Evolutionary conservation across 192 early-diverging fungal genomes (phyloP).

Genomic region (Coemansia sp.): DNA sequence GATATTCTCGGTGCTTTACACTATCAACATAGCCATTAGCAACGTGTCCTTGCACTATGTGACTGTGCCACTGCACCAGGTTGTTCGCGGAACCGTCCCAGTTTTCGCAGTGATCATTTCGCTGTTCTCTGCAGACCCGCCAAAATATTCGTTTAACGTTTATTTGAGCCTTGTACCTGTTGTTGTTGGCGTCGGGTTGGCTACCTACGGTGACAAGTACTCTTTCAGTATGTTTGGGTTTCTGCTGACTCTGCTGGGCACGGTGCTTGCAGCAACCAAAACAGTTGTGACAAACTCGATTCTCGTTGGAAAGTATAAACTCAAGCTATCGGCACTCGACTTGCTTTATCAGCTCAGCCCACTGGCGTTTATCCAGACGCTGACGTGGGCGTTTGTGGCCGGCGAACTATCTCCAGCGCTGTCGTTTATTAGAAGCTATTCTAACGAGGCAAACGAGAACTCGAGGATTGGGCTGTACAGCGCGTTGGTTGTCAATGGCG

Average conservation of each 20-base stretch:
- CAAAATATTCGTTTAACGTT: slow-evolving; percentile 37
- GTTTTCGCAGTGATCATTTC: slow-evolving; percentile 74
- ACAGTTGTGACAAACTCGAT: slow-evolving; percentile 82
- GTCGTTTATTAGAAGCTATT: background rate
- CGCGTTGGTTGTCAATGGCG: slow-evolving; percentile 73
- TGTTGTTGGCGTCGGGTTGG: slow-evolving; percentile 76
- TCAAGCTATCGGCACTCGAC: slow-evolving; percentile 80
- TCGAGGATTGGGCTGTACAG: background rate
- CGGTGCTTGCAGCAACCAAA: slow-evolving; percentile 75
- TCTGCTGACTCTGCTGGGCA: slow-evolving; percentile 76
- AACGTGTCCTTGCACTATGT: slow-evolving; percentile 81
- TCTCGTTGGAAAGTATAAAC: slow-evolving; percentile 62
- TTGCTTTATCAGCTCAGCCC: slow-evolving; percentile 78
- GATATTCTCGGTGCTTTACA: slow-evolving; percentile 83
- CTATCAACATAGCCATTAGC: slow-evolving; percentile 84
- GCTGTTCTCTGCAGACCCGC: slow-evolving; percentile 36
- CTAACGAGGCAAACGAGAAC: background rate
- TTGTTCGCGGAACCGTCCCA: slow-evolving; percentile 79
- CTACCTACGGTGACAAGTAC: slow-evolving; percentile 84
- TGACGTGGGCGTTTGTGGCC: slow-evolving; percentile 60
- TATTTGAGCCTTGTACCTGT: slow-evolving; percentile 53
- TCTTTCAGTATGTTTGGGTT: slow-evolving; percentile 71
- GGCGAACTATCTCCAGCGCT: slow-evolving; percentile 60
- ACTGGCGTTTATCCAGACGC: slow-evolving; percentile 71
- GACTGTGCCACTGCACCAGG: slow-evolving; percentile 70